Evolutionary conservation across 139 green algal genomes (phyloP).

Genomic region (Eudorina sp.): DNA sequence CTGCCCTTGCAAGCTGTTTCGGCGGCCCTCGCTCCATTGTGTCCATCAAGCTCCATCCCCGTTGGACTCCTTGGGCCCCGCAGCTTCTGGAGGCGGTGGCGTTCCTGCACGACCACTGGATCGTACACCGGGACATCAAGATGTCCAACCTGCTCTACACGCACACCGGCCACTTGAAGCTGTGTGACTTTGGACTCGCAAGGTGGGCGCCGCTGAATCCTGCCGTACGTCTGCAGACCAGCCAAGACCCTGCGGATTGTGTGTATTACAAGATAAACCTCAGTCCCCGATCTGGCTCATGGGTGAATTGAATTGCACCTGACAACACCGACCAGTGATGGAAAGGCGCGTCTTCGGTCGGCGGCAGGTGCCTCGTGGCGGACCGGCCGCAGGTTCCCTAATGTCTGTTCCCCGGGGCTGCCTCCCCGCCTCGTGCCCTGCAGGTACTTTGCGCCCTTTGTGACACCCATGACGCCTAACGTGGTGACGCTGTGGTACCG

Average conservation of each 20-base stretch:
- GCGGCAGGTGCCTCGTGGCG: too few species aligned
- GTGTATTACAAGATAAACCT: too few species aligned
- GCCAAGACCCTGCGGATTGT: too few species aligned
- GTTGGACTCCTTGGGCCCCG: not conserved
- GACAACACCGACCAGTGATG: too few species aligned
- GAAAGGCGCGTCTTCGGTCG: too few species aligned
- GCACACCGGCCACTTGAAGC: conserved; percentile 72
- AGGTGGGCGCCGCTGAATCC: too few species aligned
- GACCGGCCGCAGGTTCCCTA: not conserved
- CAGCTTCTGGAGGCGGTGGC: conserved; percentile 81
- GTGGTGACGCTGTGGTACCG: conserved; percentile 65
- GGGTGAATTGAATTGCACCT: too few species aligned
- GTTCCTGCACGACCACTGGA: conserved; percentile 80
- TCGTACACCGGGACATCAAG: conserved; percentile 85
- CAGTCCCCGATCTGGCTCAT: too few species aligned
- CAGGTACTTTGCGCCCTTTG: conserved; percentile 51
- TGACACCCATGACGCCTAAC: conserved; percentile 54
- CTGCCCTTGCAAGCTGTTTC: too few species aligned
- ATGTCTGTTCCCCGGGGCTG: not conserved
- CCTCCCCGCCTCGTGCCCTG: not conserved
- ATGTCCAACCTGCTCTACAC: conserved; percentile 85
- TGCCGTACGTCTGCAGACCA: too few species aligned
- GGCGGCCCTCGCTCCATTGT: too few species aligned
- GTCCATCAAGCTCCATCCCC: too few species aligned
- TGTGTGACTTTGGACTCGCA: conserved; percentile 87